Evolutionary conservation across 75 land plant genomes (phyloP).

Genomic region (Cunninghamia lanceolata): DNA sequence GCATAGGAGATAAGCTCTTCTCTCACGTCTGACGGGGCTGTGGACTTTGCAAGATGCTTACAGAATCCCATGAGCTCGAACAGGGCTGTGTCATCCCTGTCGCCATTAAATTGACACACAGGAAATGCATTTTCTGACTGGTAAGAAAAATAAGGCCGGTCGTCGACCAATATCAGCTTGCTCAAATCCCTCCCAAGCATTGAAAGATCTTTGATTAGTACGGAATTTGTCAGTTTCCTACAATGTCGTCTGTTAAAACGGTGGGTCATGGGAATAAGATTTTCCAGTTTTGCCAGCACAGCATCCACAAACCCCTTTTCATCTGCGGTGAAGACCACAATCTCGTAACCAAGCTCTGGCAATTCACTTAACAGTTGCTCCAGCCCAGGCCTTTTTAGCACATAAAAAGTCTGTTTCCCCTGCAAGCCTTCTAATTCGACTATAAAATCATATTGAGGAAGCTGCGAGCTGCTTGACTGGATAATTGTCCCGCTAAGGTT

Average conservation of each 20-base stretch:
- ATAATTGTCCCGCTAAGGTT: not conserved
- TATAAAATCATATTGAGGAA: not conserved
- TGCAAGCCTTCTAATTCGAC: not conserved
- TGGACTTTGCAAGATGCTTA: too few species aligned
- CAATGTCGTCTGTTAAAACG: slow-evolving; percentile 8
- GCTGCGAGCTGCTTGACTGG: not conserved
- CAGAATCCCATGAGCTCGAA: not conserved
- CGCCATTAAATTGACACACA: slow-evolving; percentile 21
- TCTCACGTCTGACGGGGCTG: too few species aligned
- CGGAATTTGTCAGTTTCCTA: not conserved
- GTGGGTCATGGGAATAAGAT: too few species aligned
- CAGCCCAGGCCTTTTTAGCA: not conserved
- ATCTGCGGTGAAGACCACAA: too few species aligned
- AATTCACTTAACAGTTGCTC: not conserved
- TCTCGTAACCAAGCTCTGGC: too few species aligned
- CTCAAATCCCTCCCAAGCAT: too few species aligned
- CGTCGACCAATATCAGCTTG: too few species aligned
- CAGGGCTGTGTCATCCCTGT: slow-evolving; percentile 24
- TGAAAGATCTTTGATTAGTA: slow-evolving; percentile 22
- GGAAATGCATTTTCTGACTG: slow-evolving; percentile 37
- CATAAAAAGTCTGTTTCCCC: not conserved
- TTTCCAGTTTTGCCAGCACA: too few species aligned
- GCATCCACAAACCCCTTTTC: slow-evolving; percentile 20
- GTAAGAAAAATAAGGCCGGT: not conserved
- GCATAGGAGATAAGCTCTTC: not conserved